Percentiles rank a stretch among this genome's conserved stretches.
Conservation (phyloP, 164 flowering plant genomes). For the Kingdonia uniflora region DNA sequence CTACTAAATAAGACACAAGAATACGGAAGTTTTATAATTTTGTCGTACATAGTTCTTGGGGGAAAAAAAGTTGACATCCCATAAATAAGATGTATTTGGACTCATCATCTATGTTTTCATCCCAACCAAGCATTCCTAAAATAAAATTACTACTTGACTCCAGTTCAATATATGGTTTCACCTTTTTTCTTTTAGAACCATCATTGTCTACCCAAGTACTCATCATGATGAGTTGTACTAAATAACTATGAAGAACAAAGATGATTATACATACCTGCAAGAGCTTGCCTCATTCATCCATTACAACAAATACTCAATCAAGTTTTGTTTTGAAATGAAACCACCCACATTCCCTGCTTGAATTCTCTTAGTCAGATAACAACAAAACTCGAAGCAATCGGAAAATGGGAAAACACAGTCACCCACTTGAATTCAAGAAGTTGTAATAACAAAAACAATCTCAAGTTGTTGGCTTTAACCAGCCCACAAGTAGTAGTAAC, state of each 20-base stretch:
- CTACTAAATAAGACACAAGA: neutral
- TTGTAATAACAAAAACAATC: neutral
- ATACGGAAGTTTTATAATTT: neutral
- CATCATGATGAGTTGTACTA: neutral
- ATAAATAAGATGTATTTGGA: neutral
- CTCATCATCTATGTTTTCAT: too few species aligned
- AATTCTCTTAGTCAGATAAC: conserved; percentile 5
- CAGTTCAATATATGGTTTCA: too few species aligned
- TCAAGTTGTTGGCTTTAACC: neutral
- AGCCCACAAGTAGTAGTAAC: neutral
- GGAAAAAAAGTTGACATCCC: neutral
- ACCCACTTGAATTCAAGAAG: neutral
- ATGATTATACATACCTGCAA: conserved; percentile 20
- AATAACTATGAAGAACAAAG: neutral
- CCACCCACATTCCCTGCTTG: conserved; percentile 20
- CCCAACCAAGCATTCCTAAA: too few species aligned
- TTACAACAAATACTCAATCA: conserved; percentile 7
- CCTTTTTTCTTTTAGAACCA: neutral
- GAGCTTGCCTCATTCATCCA: conserved; percentile 29
- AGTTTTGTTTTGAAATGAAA: conserved; percentile 8
- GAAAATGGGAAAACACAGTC: conserved; percentile 3
- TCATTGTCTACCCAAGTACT: neutral
- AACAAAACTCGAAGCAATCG: conserved; percentile 1
- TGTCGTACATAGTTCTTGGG: too few species aligned
- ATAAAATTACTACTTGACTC: too few species aligned